Conservation (phyloP, 225 moss, liverwort and hornwort species). For the Polytrichum formosum region DNA sequence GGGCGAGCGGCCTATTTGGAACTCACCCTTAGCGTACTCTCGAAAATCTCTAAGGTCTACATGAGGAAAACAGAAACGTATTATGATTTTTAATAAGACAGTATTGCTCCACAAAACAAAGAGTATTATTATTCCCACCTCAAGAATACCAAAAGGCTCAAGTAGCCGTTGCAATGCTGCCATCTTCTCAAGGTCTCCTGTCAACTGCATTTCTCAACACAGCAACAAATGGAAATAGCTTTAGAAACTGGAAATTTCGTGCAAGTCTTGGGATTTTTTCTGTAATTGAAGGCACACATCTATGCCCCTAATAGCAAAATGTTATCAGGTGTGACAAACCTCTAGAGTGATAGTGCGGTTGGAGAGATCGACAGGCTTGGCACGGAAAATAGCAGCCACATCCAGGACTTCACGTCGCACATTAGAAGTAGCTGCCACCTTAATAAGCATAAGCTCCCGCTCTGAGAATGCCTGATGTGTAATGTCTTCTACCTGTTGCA, state of each 20-base stretch:
- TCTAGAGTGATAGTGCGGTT: slow-evolving; percentile 86
- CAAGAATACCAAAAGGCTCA: slow-evolving; percentile 68
- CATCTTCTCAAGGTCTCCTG: slow-evolving; percentile 82
- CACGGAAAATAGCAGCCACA: slow-evolving; percentile 89
- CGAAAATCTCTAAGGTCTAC: not conserved
- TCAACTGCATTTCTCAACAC: slow-evolving; percentile 26
- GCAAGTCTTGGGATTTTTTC: too few species aligned
- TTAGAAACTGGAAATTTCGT: too few species aligned
- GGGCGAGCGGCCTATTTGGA: too few species aligned
- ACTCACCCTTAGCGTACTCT: too few species aligned
- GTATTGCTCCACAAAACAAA: not conserved
- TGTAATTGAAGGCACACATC: too few species aligned
- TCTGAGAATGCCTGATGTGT: slow-evolving; percentile 78
- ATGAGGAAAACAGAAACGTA: not conserved
- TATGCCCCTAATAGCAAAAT: too few species aligned
- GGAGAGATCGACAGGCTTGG: slow-evolving; percentile 90
- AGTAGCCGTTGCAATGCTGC: slow-evolving; percentile 68
- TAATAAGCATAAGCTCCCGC: slow-evolving; percentile 93
- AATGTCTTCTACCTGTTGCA: slow-evolving; percentile 76
- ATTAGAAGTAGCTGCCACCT: slow-evolving; percentile 60
- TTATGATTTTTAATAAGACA: not conserved
- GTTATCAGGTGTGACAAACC: slow-evolving; percentile 19
- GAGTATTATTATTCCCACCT: slow-evolving; percentile 35
- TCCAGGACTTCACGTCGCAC: slow-evolving; percentile 81
- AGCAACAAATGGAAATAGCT: too few species aligned